phyloP scores from a whole-genome alignment of 495 filamentous ascomycete species.

The Neurospora terricola region DNA sequence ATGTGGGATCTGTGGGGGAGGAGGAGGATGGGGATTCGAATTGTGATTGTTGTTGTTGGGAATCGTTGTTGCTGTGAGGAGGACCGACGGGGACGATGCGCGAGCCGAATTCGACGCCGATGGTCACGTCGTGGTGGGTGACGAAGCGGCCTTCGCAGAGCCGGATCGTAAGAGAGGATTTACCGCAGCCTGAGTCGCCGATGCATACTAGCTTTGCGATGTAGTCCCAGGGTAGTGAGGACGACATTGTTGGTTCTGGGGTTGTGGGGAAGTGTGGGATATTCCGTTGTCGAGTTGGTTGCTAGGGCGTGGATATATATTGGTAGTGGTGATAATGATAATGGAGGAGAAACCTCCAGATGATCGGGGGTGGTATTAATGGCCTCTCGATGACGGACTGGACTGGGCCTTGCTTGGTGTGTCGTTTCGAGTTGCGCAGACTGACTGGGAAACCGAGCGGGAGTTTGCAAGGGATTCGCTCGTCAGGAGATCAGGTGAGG shows the following conservation, averaged over 20 bases:
- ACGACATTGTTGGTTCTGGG: slow-evolving; percentile 19
- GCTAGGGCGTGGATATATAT: not conserved
- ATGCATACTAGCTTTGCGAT: slow-evolving; percentile 98
- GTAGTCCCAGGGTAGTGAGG: slow-evolving; percentile 77
- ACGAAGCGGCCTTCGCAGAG: slow-evolving; percentile 96
- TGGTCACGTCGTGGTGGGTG: slow-evolving; percentile 88
- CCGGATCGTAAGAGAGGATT: slow-evolving; percentile 81
- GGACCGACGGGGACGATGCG: slow-evolving; percentile 88
- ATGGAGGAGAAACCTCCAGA: not conserved
- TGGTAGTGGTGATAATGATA: not conserved
- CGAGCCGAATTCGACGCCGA: slow-evolving; percentile 94
- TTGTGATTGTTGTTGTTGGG: not conserved
- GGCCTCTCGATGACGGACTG: not conserved
- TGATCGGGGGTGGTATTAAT: not conserved
- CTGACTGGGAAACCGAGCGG: not conserved
- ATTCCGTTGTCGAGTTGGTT: not conserved
- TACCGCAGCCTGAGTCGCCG: slow-evolving; percentile 88
- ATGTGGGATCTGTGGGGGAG: not conserved
- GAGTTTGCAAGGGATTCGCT: not conserved
- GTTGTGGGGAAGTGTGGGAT: not conserved
- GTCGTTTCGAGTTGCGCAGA: not conserved
- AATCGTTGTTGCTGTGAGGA: slow-evolving; percentile 40
- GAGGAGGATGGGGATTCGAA: not conserved
- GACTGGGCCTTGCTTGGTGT: not conserved
- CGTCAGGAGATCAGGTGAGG: not conserved